A percentile compares a stretch with the other conserved stretches of the same genome.
Conservation (phyloP, 1,284 basidiomycete genomes). For the Takashimella koratensis region DNA sequence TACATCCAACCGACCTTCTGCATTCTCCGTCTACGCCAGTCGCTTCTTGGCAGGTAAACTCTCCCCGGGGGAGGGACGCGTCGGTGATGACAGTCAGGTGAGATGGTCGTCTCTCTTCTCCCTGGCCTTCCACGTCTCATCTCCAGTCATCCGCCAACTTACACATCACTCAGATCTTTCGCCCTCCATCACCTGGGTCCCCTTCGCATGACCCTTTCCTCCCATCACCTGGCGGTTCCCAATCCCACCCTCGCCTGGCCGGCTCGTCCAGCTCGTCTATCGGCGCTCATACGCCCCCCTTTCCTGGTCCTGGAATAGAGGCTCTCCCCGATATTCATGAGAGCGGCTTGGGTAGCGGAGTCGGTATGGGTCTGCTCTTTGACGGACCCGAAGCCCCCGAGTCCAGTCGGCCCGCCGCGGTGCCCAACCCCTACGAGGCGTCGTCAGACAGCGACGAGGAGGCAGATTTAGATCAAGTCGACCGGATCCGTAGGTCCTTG, state of each 20-base stretch:
- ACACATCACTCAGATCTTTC: constrained; percentile 43
- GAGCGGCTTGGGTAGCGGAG: constrained; percentile 12
- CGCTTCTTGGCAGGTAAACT: constrained; percentile 32
- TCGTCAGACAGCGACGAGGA: constrained; percentile 37
- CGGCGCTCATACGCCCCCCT: constrained; percentile 34
- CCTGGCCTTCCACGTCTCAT: background rate
- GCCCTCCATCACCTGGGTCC: constrained; percentile 33
- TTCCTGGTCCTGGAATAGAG: constrained; percentile 39
- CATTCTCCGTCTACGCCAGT: constrained; percentile 42
- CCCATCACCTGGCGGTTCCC: constrained; percentile 31
- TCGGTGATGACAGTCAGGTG: constrained; percentile 27
- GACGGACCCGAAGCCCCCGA: constrained; percentile 4
- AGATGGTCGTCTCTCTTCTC: constrained; percentile 8
- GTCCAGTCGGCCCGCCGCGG: background rate
- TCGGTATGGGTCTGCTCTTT: constrained; percentile 35
- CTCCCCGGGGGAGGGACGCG: constrained; percentile 4
- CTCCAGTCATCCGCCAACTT: too few relatives aligned
- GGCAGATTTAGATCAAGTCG: constrained; percentile 35
- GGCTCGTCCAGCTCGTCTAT: constrained; percentile 23
- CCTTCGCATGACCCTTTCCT: constrained; percentile 44
- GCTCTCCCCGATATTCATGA: constrained; percentile 24
- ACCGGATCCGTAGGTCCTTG: constrained; percentile 28
- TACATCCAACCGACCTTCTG: constrained; percentile 15
- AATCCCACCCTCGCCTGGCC: constrained; percentile 28
- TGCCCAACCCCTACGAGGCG: constrained; percentile 41